A percentile compares a stretch with the other conserved stretches of the same genome.
phyloP scores from a whole-genome alignment of 345 rosid genomes.

The Cardamine chenopodiifolia region DNA sequence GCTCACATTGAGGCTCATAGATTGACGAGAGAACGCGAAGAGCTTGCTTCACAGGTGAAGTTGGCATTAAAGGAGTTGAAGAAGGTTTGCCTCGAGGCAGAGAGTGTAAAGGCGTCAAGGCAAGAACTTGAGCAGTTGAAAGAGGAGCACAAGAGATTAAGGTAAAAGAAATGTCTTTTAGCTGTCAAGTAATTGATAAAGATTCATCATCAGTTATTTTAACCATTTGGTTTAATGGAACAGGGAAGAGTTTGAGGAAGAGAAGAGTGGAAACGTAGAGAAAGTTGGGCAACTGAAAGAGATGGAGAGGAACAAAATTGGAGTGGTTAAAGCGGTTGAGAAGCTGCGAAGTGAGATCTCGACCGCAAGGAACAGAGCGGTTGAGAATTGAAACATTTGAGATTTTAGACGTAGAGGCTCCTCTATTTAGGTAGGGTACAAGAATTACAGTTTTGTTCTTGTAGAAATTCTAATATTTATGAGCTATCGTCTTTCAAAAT shows the following conservation, averaged over 20 bases:
- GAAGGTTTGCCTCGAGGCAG: conserved; percentile 49
- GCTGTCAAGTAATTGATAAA: conserved; percentile 9
- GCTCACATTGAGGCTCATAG: conserved; percentile 69
- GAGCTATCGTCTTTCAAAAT: conserved; percentile 3
- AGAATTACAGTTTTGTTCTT: conserved; percentile 24
- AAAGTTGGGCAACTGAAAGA: conserved; percentile 63
- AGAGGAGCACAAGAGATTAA: conserved; percentile 62
- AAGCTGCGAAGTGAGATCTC: conserved; percentile 55
- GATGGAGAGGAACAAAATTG: conserved; percentile 64
- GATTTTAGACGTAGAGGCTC: background rate
- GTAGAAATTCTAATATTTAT: background rate
- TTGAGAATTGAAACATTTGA: conserved; percentile 9
- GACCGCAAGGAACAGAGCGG: conserved; percentile 15
- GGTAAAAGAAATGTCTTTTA: conserved; percentile 49
- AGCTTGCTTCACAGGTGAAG: conserved; percentile 58
- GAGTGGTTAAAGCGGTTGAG: conserved; percentile 70
- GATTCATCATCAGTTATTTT: conserved; percentile 19
- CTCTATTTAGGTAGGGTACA: background rate
- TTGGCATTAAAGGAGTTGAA: conserved; percentile 61
- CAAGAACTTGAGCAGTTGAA: conserved; percentile 68
- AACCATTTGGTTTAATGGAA: conserved; percentile 24
- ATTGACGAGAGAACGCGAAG: conserved; percentile 65
- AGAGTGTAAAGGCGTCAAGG: conserved; percentile 53
- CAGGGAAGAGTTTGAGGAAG: conserved; percentile 65
- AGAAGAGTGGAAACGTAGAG: conserved; percentile 68